Conservation (phyloP, 1,284 basidiomycete species). For the Malassezia dermatis region DNA sequence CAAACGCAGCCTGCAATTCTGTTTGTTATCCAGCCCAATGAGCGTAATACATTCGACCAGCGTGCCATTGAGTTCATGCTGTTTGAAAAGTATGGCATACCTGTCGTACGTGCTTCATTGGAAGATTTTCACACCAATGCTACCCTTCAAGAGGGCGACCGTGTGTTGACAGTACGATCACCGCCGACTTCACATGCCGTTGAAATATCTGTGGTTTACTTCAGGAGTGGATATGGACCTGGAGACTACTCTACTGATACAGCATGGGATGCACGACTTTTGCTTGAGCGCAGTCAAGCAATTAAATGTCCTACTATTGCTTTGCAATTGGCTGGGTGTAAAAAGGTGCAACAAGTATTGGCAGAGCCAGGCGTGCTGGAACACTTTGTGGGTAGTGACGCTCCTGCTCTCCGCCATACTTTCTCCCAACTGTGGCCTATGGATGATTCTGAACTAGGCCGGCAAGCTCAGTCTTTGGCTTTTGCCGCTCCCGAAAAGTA, state of each 20-base stretch:
- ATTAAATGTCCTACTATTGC: conserved; percentile 89
- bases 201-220: conserved; percentile 77
- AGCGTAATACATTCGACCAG: conserved; percentile 96
- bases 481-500: conserved; percentile 54
- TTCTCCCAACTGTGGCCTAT: conserved; percentile 42
- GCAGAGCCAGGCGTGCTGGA: conserved; percentile 65
- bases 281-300: conserved; percentile 66
- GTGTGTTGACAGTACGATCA: conserved; percentile 5
- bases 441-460: conserved; percentile 50
- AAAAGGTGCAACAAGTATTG: conserved; percentile 88
- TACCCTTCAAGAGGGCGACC: neutral
- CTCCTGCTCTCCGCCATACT: conserved; percentile 18
- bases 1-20: conserved; percentile 53
- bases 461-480: conserved; percentile 55
- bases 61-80: conserved; percentile 76
- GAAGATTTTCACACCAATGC: conserved; percentile 21
- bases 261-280: conserved; percentile 62
- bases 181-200: conserved; percentile 22
- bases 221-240: conserved; percentile 76
- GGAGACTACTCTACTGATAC: conserved; percentile 62
- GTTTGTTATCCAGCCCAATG: conserved; percentile 77
- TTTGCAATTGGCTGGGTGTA: conserved; percentile 84
- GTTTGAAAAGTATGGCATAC: conserved; percentile 54
- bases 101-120: conserved; percentile 27
- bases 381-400: conserved; percentile 51